phyloP scores from a whole-genome alignment of 2,329 filamentous ascomycete species.

The Pseudogymnoascus sp. region DNA sequence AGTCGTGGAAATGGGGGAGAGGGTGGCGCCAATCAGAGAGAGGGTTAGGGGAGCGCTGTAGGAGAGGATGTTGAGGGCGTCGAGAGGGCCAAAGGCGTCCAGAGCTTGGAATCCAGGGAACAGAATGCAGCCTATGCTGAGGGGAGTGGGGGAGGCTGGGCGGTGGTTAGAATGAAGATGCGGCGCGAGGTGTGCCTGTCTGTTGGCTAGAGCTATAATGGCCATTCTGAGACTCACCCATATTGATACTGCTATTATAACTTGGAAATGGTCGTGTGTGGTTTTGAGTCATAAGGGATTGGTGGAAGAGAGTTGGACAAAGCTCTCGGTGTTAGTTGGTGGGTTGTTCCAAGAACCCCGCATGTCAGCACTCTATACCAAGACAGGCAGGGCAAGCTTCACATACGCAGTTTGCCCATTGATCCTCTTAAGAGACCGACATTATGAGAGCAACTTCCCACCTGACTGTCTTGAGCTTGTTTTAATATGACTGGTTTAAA shows the following conservation, averaged over 20 bases:
- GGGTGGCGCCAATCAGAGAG: slow-evolving; percentile 26
- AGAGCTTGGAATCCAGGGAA: slow-evolving; percentile 37
- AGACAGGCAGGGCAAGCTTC: not conserved
- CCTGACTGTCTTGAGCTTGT: too few relatives aligned
- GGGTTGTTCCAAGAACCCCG: not conserved
- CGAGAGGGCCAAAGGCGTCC: not conserved
- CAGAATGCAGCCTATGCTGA: slow-evolving; percentile 22
- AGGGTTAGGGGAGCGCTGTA: slow-evolving; percentile 24
- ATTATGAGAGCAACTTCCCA: too few relatives aligned
- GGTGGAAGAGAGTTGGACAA: not conserved
- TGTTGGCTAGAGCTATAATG: not conserved
- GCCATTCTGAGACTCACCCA: not conserved
- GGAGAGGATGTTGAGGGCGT: slow-evolving; percentile 15
- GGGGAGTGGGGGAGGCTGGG: not conserved
- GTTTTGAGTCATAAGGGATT: not conserved
- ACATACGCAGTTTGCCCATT: not conserved
- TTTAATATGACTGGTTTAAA: too few relatives aligned
- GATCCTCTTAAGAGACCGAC: too few relatives aligned
- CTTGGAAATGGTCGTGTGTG: not conserved
- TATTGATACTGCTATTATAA: not conserved
- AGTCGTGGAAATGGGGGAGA: slow-evolving; percentile 25
- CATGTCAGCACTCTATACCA: not conserved
- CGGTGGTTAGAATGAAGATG: not conserved
- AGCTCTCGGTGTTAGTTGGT: not conserved
- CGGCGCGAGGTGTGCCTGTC: not conserved